Evolutionary conservation across 164 flowering plant species (phyloP).

Genomic region (Dillenia turbinata): DNA sequence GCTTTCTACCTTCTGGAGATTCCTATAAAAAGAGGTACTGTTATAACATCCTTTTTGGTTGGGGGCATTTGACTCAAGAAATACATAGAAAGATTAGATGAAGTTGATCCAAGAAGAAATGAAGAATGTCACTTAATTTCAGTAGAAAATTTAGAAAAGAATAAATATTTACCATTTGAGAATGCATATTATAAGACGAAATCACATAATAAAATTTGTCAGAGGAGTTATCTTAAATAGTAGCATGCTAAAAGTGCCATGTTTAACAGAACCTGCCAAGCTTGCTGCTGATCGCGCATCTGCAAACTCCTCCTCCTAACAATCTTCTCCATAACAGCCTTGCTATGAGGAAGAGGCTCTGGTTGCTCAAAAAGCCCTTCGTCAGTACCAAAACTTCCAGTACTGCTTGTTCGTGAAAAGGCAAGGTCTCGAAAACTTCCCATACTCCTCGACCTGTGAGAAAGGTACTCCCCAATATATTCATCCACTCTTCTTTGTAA

Average conservation of each 20-base stretch:
- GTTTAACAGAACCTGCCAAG: conserved; percentile 74
- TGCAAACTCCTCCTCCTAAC: conserved; percentile 52
- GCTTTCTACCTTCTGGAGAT: conserved; percentile 64
- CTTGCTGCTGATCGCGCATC: conserved; percentile 56
- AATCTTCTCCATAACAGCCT: conserved; percentile 54
- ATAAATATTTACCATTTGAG: too few relatives aligned
- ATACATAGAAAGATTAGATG: too few relatives aligned
- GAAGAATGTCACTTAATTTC: too few relatives aligned
- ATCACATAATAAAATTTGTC: too few relatives aligned
- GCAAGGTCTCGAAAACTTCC: conserved; percentile 25
- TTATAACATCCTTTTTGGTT: too few relatives aligned
- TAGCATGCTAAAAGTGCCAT: neutral
- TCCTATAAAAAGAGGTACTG: conserved; percentile 36
- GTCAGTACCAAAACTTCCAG: conserved; percentile 49
- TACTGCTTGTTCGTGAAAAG: conserved; percentile 57
- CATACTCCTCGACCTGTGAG: conserved; percentile 39
- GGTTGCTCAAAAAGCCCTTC: conserved; percentile 74
- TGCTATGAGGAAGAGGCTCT: conserved; percentile 41
- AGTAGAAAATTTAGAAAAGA: too few relatives aligned
- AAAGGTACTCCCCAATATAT: conserved; percentile 48
- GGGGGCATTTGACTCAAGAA: too few relatives aligned
- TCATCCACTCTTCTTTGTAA: conserved; percentile 64
- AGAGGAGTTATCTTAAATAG: too few relatives aligned
- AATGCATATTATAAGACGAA: too few relatives aligned
- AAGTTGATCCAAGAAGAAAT: too few relatives aligned